Percentiles rank a stretch among this genome's conserved stretches.
Evolutionary conservation across 139 green algal species (phyloP).

Genomic region (Chlamydomonas sphaeroides): DNA sequence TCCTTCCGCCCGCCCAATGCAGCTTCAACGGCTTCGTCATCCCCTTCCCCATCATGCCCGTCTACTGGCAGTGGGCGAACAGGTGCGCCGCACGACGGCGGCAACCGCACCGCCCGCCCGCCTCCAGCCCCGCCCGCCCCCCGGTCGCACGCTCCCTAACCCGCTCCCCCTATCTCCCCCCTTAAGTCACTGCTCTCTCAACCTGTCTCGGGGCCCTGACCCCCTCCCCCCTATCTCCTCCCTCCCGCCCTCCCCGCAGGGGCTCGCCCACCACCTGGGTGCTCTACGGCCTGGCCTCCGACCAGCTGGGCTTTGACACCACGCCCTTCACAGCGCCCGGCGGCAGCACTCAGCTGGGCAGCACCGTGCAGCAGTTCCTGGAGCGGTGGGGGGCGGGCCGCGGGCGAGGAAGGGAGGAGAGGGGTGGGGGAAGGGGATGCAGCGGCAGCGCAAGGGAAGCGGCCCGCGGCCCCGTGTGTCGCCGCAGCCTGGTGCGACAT

Average conservation of each 20-base stretch:
- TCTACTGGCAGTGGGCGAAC: constrained; percentile 80
- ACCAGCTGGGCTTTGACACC: constrained; percentile 55
- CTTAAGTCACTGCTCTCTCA: neutral
- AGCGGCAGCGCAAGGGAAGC: too few relatives aligned
- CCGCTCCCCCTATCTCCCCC: too few relatives aligned
- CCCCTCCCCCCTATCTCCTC: neutral
- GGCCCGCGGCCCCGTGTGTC: too few relatives aligned
- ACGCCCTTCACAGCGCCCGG: neutral
- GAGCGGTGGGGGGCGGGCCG: too few relatives aligned
- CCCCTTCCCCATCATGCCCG: constrained; percentile 1
- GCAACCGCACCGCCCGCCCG: too few relatives aligned
- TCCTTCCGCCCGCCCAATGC: neutral
- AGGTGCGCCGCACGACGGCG: constrained; percentile 14
- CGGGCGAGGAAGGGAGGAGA: too few relatives aligned
- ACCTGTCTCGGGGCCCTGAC: neutral
- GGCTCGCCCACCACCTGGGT: constrained; percentile 66
- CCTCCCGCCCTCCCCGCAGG: neutral
- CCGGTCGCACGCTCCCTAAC: too few relatives aligned
- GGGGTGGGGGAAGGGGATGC: too few relatives aligned
- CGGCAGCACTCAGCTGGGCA: neutral
- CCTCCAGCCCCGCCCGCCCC: too few relatives aligned
- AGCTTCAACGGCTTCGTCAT: constrained; percentile 48
- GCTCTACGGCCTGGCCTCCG: constrained; percentile 65
- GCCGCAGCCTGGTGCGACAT: too few relatives aligned
- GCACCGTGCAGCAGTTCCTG: constrained; percentile 60